Conservation (phyloP, 2,329 filamentous ascomycete species). For the Ceratocystis alfenasii region DNA sequence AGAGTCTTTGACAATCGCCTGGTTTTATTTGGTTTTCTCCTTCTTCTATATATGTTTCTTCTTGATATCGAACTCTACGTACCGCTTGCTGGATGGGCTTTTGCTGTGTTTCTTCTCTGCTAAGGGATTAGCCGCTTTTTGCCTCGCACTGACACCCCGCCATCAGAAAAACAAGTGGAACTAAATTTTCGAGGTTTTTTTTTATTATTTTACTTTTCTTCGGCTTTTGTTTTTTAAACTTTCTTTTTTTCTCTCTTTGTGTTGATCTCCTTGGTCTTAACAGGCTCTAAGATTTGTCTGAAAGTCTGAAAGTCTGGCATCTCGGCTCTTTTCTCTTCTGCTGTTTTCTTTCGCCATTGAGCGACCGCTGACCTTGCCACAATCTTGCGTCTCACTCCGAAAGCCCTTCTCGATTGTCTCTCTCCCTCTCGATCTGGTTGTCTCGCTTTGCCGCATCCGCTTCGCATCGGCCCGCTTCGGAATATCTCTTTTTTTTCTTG, state of each 20-base stretch:
- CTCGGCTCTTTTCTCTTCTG: neutral
- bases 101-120: neutral
- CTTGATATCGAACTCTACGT: neutral
- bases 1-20: neutral
- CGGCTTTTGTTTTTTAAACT: neutral
- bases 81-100: neutral
- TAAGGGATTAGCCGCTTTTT: slow-evolving; percentile 11
- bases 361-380: neutral
- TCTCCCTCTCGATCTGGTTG: neutral
- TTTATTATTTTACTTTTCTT: neutral
- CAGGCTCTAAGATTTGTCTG: slow-evolving; percentile 1
- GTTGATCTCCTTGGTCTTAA: neutral
- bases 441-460: slow-evolving; percentile 5
- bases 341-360: neutral
- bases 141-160: slow-evolving; percentile 15
- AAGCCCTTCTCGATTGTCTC: neutral
- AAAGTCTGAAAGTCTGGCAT: neutral
- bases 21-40: neutral
- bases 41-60: neutral
- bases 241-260: neutral
- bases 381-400: neutral
- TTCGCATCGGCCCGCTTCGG: slow-evolving; percentile 5
- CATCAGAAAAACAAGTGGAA: slow-evolving; percentile 15
- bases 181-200: slow-evolving; percentile 12
- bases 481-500: neutral